phyloP scores from a whole-genome alignment of 2,329 filamentous ascomycete genomes.

The Colletotrichum incanum region DNA sequence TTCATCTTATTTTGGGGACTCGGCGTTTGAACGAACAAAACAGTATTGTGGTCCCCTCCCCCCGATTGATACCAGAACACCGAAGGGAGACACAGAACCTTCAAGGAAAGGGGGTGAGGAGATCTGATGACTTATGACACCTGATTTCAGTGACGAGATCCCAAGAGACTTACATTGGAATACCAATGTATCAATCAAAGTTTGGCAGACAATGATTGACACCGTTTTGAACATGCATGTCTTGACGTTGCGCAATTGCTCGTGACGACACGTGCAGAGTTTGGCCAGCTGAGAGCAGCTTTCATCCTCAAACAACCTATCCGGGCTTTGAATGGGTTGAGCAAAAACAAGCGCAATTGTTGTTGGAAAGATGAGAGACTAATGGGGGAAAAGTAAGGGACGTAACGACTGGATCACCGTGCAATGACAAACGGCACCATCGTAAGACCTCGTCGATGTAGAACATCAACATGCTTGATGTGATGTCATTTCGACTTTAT shows the following conservation, averaged over 20 bases:
- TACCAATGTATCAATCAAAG: background rate
- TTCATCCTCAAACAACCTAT: background rate
- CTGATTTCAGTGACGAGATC: background rate
- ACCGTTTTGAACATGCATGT: background rate
- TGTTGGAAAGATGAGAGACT: background rate
- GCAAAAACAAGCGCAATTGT: background rate
- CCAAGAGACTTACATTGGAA: background rate
- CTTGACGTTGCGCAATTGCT: background rate
- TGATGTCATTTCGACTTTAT: too few species aligned
- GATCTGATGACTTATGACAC: background rate
- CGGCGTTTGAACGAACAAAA: constrained; percentile 10
- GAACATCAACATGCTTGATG: background rate
- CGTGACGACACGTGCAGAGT: background rate
- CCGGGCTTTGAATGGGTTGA: background rate
- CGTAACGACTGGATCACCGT: background rate
- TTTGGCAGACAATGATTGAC: background rate
- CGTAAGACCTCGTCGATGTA: background rate
- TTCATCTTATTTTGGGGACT: background rate
- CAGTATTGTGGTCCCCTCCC: background rate
- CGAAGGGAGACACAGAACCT: constrained; percentile 43
- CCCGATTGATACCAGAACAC: constrained; percentile 21
- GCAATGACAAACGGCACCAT: background rate
- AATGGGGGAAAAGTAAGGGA: background rate
- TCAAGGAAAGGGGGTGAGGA: constrained; percentile 2
- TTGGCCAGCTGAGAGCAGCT: background rate